Percentiles rank a stretch among this genome's conserved stretches.
phyloP scores from a whole-genome alignment of 2,329 filamentous ascomycete species.

The Thelonectria blattea region DNA sequence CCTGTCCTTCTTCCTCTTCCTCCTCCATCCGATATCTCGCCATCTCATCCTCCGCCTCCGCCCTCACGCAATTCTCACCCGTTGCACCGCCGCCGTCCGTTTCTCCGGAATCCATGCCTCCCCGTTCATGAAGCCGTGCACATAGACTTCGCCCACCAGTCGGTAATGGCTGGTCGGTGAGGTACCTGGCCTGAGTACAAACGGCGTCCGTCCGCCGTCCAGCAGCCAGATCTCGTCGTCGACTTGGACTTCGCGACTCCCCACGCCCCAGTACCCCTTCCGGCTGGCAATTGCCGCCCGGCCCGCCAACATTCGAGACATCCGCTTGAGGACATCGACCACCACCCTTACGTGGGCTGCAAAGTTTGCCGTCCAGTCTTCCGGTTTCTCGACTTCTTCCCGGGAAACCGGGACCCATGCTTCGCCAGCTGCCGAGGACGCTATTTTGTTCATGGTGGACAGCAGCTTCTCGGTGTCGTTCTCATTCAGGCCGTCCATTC shows the following conservation, averaged over 20 bases:
- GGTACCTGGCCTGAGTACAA: slow-evolving; percentile 1
- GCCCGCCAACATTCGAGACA: slow-evolving; percentile 6
- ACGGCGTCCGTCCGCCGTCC: slow-evolving; percentile 15
- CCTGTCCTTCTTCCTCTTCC: not conserved
- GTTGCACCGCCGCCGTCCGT: slow-evolving; percentile 11
- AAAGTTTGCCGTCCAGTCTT: not conserved
- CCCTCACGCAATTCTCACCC: slow-evolving; percentile 17
- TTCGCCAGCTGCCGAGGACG: not conserved
- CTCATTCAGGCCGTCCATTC: not conserved
- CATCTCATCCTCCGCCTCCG: slow-evolving; percentile 4
- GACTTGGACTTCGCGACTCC: not conserved
- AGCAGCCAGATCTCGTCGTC: slow-evolving; percentile 6
- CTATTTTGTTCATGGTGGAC: not conserved
- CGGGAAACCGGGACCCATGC: slow-evolving; percentile 4
- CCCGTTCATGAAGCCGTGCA: slow-evolving; percentile 12
- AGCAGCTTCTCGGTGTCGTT: not conserved
- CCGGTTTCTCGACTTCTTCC: not conserved
- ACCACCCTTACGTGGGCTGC: not conserved
- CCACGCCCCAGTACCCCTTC: slow-evolving; percentile 4
- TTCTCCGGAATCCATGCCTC: slow-evolving; percentile 18
- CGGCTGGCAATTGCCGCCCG: slow-evolving; percentile 7
- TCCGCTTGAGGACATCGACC: not conserved
- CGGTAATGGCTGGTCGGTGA: not conserved
- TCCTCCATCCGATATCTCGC: slow-evolving; percentile 13
- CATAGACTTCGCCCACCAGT: slow-evolving; percentile 10